phyloP scores from a whole-genome alignment of 805 yeast species.

The Saturnispora quitensis region DNA sequence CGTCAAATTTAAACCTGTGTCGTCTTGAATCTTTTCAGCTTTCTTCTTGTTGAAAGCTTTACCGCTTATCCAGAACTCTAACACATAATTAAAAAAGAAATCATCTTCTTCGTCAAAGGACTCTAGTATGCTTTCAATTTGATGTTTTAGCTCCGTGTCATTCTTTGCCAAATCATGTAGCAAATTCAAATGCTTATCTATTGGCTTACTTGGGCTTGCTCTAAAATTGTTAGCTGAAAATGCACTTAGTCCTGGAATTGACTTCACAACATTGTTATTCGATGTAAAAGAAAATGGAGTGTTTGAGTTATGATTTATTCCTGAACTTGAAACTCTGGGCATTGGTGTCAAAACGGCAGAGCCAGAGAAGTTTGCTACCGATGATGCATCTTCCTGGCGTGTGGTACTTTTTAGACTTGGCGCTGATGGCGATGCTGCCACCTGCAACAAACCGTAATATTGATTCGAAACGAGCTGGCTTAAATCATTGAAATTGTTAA shows the following conservation, averaged over 20 bases:
- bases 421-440: not conserved
- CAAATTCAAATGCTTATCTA: constrained; percentile 21
- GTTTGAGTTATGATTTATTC: not conserved
- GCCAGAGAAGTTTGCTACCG: not conserved
- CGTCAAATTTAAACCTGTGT: constrained; percentile 4
- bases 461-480: constrained; percentile 20
- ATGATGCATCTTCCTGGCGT: not conserved
- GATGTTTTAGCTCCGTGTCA: constrained; percentile 24
- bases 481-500: constrained; percentile 23
- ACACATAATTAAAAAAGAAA: constrained; percentile 26
- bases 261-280: constrained; percentile 8
- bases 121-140: constrained; percentile 20
- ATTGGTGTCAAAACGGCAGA: constrained; percentile 7
- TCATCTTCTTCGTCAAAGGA: constrained; percentile 28
- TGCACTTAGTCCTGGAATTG: constrained; percentile 14
- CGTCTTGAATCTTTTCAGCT: constrained; percentile 16
- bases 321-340: constrained; percentile 2
- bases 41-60: constrained; percentile 24
- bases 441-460: constrained; percentile 9
- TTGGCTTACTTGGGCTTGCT: constrained; percentile 16
- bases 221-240: constrained; percentile 3
- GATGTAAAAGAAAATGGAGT: constrained; percentile 14
- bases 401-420: not conserved
- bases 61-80: constrained; percentile 27
- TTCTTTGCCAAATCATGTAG: constrained; percentile 25